phyloP scores from a whole-genome alignment of 257 asterid genomes.

The Lantana camara region DNA sequence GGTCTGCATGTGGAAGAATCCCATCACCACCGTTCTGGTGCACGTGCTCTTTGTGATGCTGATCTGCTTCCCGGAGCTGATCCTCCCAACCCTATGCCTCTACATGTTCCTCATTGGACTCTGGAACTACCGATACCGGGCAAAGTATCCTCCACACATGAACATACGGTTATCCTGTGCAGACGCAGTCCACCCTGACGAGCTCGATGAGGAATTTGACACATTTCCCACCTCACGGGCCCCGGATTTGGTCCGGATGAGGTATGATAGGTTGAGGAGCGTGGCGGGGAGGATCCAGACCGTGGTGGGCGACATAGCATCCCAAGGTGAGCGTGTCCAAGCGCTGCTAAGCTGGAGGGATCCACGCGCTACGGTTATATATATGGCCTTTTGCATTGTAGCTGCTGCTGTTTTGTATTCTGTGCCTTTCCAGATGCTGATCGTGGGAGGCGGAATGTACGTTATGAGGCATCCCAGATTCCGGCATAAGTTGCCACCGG shows the following conservation, averaged over 20 bases:
- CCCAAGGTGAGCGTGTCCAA: slow-evolving; percentile 90
- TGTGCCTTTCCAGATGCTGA: slow-evolving; percentile 64
- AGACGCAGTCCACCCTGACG: slow-evolving; percentile 71
- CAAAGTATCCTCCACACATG: slow-evolving; percentile 92
- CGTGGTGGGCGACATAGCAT: slow-evolving; percentile 76
- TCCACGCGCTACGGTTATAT: slow-evolving; percentile 80
- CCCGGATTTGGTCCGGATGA: slow-evolving; percentile 61
- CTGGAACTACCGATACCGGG: slow-evolving; percentile 76
- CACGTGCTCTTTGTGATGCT: slow-evolving; percentile 80
- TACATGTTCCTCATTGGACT: slow-evolving; percentile 80
- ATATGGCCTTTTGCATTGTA: slow-evolving; percentile 57
- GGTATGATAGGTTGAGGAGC: slow-evolving; percentile 80
- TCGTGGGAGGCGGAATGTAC: slow-evolving; percentile 50
- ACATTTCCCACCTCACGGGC: slow-evolving; percentile 61
- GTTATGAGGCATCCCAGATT: slow-evolving; percentile 86
- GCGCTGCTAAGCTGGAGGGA: slow-evolving; percentile 93
- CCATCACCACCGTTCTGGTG: slow-evolving; percentile 69
- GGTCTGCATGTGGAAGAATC: slow-evolving; percentile 78
- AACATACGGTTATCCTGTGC: slow-evolving; percentile 73
- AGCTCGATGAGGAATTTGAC: slow-evolving; percentile 94
- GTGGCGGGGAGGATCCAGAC: slow-evolving; percentile 86
- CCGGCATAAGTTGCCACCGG: slow-evolving; percentile 70
- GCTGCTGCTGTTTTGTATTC: slow-evolving; percentile 61
- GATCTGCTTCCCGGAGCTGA: slow-evolving; percentile 67
- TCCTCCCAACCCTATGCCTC: slow-evolving; percentile 68